phyloP scores from a whole-genome alignment of 805 yeast genomes.

The Pichia exigua region DNA sequence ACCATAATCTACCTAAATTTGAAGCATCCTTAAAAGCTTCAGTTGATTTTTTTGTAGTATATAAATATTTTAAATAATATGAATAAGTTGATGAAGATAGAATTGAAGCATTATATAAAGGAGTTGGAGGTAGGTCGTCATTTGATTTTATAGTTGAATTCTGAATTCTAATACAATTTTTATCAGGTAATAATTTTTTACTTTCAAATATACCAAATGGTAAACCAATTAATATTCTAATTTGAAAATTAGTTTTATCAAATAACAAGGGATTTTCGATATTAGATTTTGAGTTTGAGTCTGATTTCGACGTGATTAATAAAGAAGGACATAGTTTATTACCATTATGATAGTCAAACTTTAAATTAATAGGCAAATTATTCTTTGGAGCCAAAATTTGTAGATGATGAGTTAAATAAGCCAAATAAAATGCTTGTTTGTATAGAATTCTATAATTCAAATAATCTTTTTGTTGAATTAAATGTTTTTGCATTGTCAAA shows the following conservation, averaged over 20 bases:
- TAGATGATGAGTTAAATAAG: conserved; percentile 65
- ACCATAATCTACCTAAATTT: conserved; percentile 81
- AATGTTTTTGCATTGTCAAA: conserved; percentile 67
- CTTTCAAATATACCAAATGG: conserved; percentile 64
- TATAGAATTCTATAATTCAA: conserved; percentile 84
- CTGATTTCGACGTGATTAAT: conserved; percentile 47
- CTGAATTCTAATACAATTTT: conserved; percentile 74
- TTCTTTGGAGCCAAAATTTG: conserved; percentile 44
- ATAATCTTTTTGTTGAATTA: conserved; percentile 82
- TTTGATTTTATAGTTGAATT: conserved; percentile 1
- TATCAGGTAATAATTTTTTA: conserved; percentile 69
- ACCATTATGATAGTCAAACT: conserved; percentile 64
- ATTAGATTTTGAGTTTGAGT: conserved; percentile 42
- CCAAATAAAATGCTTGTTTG: conserved; percentile 82
- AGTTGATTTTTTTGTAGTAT: conserved; percentile 65
- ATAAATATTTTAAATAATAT: conserved; percentile 65
- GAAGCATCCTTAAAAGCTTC: conserved; percentile 85
- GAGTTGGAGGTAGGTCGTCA: conserved; percentile 61
- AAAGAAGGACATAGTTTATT: conserved; percentile 73
- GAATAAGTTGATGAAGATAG: conserved; percentile 61
- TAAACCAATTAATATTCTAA: conserved; percentile 67
- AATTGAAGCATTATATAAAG: conserved; percentile 77
- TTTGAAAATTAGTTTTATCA: conserved; percentile 58
- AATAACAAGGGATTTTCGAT: conserved; percentile 48
- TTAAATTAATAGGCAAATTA: conserved; percentile 50